Conservation (phyloP, 768 basidiomycete species). For the Lactarius tabidus region DNA sequence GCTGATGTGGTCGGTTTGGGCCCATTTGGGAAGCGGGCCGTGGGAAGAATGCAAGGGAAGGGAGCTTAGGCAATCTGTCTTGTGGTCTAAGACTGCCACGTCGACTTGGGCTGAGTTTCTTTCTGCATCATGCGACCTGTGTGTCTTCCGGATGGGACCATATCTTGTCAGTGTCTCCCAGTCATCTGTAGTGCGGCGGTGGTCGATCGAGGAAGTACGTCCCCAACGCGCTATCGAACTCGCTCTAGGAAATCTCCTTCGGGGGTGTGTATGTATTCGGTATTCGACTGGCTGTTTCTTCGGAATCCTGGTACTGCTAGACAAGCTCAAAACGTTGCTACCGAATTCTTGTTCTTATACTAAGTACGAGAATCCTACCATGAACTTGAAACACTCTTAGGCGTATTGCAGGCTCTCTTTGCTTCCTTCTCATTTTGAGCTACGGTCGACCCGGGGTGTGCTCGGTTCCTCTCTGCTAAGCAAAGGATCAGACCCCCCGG, state of each 20-base stretch:
- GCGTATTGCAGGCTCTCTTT: not conserved
- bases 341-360: no score
- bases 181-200: not conserved
- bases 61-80: no score
- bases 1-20: no score
- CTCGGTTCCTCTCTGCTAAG: not conserved
- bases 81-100: not conserved
- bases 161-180: not conserved
- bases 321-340: no score
- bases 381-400: not conserved
- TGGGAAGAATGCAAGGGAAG: no score
- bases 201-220: not conserved
- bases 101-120: not conserved
- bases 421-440: not conserved
- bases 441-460: not conserved
- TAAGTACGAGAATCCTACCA: no score
- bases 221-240: not conserved
- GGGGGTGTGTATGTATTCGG: not conserved
- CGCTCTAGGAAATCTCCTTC: not conserved
- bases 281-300: not conserved
- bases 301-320: no score
- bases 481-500: not conserved
- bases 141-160: not conserved
- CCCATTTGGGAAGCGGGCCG: no score
- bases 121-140: not conserved